Percentiles rank a stretch among this genome's conserved stretches.
These are phyloP conservation scores for Gypsophila paniculata DNA, from an alignment of 179 eudicot species.

Conservation along the genomic window DNA sequence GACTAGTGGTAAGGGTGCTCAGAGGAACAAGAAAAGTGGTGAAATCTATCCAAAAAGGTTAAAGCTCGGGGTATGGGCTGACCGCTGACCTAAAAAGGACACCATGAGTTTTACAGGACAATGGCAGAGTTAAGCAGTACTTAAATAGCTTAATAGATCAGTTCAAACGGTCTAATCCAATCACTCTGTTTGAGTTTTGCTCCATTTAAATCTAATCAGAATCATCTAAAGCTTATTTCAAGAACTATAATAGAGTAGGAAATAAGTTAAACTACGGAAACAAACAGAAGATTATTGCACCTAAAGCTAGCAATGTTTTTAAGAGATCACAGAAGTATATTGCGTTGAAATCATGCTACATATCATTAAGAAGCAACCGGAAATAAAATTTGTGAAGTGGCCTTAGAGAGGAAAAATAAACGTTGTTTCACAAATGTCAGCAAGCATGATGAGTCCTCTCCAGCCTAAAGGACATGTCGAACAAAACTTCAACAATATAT, in stretches of 20 bases:
- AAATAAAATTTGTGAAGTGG: neutral
- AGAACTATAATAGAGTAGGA: neutral
- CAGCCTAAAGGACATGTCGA: neutral
- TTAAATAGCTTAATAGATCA: neutral
- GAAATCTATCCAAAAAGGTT: neutral
- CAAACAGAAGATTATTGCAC: neutral
- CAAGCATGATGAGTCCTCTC: constrained; percentile 13
- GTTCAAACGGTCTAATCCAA: neutral
- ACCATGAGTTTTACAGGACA: no score
- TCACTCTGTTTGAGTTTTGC: neutral
- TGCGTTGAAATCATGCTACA: neutral
- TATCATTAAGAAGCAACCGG: neutral
- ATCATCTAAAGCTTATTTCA: neutral
- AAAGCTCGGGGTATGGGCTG: neutral
- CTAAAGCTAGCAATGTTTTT: neutral
- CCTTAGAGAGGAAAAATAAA: no score
- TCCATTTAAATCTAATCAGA: neutral
- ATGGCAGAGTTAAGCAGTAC: neutral
- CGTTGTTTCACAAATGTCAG: no score
- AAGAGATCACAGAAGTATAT: neutral
- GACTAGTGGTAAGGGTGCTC: neutral
- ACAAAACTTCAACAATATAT: neutral
- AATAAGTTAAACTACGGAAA: neutral
- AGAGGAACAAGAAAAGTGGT: neutral
- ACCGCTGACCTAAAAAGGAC: neutral